Conservation (phyloP, 305 asterid species). For the Petunia hybrid region DNA sequence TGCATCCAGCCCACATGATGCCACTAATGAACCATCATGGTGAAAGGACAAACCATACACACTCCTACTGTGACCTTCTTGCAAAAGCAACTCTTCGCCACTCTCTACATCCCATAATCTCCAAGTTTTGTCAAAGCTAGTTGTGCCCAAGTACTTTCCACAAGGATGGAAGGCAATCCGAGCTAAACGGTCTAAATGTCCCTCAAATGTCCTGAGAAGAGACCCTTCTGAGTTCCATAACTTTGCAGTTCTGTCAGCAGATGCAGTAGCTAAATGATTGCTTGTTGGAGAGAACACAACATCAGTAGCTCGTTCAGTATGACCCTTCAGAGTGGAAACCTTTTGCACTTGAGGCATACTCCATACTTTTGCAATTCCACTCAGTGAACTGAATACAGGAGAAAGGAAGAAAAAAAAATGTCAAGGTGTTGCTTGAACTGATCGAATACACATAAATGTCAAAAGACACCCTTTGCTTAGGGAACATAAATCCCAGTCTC, state of each 20-base stretch:
- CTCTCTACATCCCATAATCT: conserved; percentile 96
- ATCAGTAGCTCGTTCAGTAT: conserved; percentile 89
- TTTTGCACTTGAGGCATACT: conserved; percentile 74
- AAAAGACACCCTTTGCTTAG: background rate
- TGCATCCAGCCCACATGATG: conserved; percentile 91
- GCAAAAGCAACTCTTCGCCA: conserved; percentile 94
- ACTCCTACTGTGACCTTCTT: conserved; percentile 98
- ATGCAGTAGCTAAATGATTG: conserved; percentile 83
- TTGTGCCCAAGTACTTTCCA: conserved; percentile 89
- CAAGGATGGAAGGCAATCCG: conserved; percentile 90
- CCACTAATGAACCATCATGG: conserved; percentile 92
- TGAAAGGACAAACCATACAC: conserved; percentile 88
- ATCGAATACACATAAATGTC: background rate
- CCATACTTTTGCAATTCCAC: conserved; percentile 89
- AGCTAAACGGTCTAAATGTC: conserved; percentile 94
- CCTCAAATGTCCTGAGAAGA: conserved; percentile 67
- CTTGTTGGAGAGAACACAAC: conserved; percentile 77
- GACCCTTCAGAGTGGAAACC: conserved; percentile 83
- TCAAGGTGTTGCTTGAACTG: conserved; percentile 10
- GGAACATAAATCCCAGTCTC: conserved; percentile 2
- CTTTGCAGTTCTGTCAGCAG: conserved; percentile 90
- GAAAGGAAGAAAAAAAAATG: conserved; percentile 24
- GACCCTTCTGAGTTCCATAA: conserved; percentile 80
- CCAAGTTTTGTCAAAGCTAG: conserved; percentile 96
- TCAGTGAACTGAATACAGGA: conserved; percentile 62